A percentile compares a stretch with the other conserved stretches of the same genome.
These are phyloP conservation scores for Rubia tinctorum DNA, from an alignment of 305 asterid genomes.

Conservation along the genomic window DNA sequence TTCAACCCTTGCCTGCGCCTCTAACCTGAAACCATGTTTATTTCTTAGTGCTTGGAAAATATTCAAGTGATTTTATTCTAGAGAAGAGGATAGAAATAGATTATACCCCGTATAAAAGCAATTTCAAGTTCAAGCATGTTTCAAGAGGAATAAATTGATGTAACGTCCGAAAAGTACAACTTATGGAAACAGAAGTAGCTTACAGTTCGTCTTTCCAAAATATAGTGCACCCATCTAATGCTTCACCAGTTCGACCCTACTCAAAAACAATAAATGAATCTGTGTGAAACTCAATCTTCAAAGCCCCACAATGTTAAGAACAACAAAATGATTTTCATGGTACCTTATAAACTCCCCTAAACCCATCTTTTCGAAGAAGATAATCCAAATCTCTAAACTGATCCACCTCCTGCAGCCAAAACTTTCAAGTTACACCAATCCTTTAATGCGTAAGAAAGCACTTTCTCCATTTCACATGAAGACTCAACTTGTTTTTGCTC, in stretches of 20 bases:
- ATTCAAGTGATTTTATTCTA: not conserved
- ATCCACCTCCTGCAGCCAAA: constrained; percentile 73
- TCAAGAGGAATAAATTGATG: not conserved
- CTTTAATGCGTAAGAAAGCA: not conserved
- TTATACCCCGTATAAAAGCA: not conserved
- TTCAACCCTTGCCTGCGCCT: not conserved
- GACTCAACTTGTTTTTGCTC: not conserved
- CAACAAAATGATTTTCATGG: not conserved
- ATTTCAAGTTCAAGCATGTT: not conserved
- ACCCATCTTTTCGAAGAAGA: constrained; percentile 64
- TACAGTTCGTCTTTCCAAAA: constrained; percentile 74
- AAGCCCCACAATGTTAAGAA: constrained; percentile 12
- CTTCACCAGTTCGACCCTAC: constrained; percentile 77
- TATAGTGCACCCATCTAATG: constrained; percentile 79
- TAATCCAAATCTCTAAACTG: constrained; percentile 55
- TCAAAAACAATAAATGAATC: constrained; percentile 20
- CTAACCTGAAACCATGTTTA: not conserved
- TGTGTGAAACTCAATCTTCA: constrained; percentile 21
- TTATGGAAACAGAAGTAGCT: constrained; percentile 20
- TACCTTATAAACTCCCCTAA: constrained; percentile 73
- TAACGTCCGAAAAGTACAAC: too few relatives aligned
- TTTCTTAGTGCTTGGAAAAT: not conserved
- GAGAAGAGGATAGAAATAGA: not conserved
- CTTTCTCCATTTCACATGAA: too few relatives aligned
- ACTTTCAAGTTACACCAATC: not conserved